phyloP scores from a whole-genome alignment of 2,329 filamentous ascomycete genomes.

The Fusarium sp. region DNA sequence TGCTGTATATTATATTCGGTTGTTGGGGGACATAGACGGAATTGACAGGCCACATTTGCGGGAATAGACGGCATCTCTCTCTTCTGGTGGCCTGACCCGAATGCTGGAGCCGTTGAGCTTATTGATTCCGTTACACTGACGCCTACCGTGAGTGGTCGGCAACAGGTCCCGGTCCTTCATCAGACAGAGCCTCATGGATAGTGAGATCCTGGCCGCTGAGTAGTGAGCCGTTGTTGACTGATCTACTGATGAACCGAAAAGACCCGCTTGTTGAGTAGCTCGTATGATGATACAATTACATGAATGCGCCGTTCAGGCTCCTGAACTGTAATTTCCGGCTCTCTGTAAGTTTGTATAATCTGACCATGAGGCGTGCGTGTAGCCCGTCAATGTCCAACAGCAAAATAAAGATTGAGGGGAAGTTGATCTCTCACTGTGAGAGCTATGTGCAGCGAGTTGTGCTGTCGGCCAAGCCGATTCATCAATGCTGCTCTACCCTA shows the following conservation, averaged over 20 bases:
- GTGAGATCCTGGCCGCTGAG: conserved; percentile 1
- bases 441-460: not conserved
- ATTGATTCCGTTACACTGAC: conserved; percentile 9
- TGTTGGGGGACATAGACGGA: conserved; percentile 12
- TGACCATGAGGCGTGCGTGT: conserved; percentile 8
- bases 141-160: conserved; percentile 2
- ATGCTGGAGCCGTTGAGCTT: not conserved
- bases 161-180: conserved; percentile 13
- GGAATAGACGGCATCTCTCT: conserved; percentile 13
- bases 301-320: not conserved
- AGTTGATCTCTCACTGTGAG: conserved; percentile 12
- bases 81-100: conserved; percentile 22
- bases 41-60: conserved; percentile 24
- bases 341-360: not conserved
- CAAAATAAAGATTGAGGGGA: conserved; percentile 1
- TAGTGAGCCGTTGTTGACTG: not conserved
- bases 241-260: conserved; percentile 7
- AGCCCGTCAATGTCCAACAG: not conserved
- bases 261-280: conserved; percentile 11
- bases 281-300: conserved; percentile 30
- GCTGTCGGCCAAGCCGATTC: conserved; percentile 13
- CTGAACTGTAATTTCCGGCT: not conserved
- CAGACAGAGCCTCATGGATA: conserved; percentile 27
- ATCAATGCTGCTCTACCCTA: not conserved
- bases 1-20: not conserved